Evolutionary conservation across 176 grass and related monocot species (phyloP).

Genomic region (Canna indica): DNA sequence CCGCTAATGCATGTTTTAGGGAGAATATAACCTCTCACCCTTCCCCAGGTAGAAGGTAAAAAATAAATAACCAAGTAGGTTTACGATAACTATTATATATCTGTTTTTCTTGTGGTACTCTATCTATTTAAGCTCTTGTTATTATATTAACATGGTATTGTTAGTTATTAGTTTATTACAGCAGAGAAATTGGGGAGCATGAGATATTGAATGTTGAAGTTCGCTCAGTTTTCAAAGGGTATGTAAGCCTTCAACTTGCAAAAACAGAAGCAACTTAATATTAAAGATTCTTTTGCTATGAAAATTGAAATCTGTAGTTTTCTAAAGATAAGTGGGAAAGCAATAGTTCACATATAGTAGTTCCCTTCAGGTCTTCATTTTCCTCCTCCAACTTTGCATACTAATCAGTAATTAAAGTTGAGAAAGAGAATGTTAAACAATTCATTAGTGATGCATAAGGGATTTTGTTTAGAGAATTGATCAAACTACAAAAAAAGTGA

Average conservation of each 20-base stretch:
- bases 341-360: background rate
- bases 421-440: too few relatives aligned
- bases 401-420: too few relatives aligned
- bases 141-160: background rate
- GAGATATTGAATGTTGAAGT: background rate
- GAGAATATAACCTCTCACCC: too few relatives aligned
- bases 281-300: background rate
- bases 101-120: too few relatives aligned
- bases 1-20: too few relatives aligned
- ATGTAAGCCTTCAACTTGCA: too few relatives aligned
- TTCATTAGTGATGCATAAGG: background rate
- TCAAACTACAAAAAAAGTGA: background rate
- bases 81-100: too few relatives aligned
- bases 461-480: background rate
- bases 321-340: background rate
- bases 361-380: background rate
- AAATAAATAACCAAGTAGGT: too few relatives aligned
- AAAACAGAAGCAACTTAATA: background rate
- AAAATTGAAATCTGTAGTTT: background rate
- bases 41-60: too few relatives aligned
- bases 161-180: background rate
- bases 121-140: background rate
- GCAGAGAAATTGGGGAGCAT: background rate
- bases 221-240: too few relatives aligned
- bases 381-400: background rate